phyloP scores from a whole-genome alignment of 208 protist genomes.

The Wallacemonas sp. region DNA sequence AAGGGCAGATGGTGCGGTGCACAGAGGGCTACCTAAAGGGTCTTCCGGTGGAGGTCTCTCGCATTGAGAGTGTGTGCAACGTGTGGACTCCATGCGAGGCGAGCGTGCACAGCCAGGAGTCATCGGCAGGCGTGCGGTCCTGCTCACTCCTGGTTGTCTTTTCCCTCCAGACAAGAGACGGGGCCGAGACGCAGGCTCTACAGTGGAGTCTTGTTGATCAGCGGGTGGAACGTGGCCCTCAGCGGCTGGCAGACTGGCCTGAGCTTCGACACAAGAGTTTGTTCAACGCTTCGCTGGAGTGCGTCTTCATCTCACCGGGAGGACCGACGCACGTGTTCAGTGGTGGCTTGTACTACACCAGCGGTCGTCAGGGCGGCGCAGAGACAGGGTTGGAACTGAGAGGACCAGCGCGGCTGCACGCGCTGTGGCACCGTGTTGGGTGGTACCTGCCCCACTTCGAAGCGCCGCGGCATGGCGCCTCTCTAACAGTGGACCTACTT shows the following conservation, averaged over 20 bases:
- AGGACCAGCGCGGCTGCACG: neutral
- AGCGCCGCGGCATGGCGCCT: neutral
- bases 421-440: conserved; percentile 1
- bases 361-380: too few relatives aligned
- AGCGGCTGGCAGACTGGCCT: neutral
- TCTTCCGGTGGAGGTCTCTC: conserved; percentile 33
- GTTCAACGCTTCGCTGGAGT: neutral
- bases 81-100: too few relatives aligned
- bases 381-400: too few relatives aligned
- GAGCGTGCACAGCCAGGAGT: too few relatives aligned
- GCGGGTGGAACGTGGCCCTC: neutral
- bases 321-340: neutral
- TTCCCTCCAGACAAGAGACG: neutral
- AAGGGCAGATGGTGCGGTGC: conserved; percentile 11
- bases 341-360: neutral
- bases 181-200: neutral
- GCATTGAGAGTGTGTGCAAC: conserved; percentile 40
- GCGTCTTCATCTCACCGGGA: neutral
- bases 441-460: conserved; percentile 5
- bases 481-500: conserved; percentile 5
- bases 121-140: neutral
- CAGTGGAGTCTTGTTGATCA: neutral
- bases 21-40: conserved; percentile 25
- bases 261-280: neutral
- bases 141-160: neutral